Evolutionary conservation across 73 alveolate genomes (phyloP).

Genomic region (Paramecium tetraurelia): DNA sequence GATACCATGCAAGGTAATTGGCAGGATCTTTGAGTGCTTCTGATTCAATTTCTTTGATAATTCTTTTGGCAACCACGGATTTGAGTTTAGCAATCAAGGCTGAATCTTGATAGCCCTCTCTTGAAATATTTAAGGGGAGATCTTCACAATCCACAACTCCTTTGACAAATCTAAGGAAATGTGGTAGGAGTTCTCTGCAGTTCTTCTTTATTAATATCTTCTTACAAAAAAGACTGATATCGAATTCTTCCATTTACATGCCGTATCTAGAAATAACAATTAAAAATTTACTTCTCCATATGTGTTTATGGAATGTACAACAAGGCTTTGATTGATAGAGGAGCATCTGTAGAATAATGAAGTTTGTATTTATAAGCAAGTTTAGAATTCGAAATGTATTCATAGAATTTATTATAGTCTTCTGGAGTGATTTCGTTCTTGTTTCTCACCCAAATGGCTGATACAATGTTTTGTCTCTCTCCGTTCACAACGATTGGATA

Average conservation of each 20-base stretch:
- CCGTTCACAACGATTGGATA: slow-evolving; percentile 76
- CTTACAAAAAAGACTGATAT: slow-evolving; percentile 80
- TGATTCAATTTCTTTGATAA: slow-evolving; percentile 67
- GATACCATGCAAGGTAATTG: slow-evolving; percentile 68
- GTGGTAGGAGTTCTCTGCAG: slow-evolving; percentile 73
- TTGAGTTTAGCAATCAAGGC: slow-evolving; percentile 73
- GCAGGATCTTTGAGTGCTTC: slow-evolving; percentile 68
- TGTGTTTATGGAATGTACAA: slow-evolving; percentile 74
- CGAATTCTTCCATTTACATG: slow-evolving; percentile 68
- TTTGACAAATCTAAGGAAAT: slow-evolving; percentile 78
- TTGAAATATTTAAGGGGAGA: slow-evolving; percentile 76
- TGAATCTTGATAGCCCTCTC: slow-evolving; percentile 78
- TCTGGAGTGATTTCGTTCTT: slow-evolving; percentile 70
- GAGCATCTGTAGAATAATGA: slow-evolving; percentile 80
- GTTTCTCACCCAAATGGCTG: slow-evolving; percentile 78
- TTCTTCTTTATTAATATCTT: slow-evolving; percentile 72
- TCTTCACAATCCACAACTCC: slow-evolving; percentile 89
- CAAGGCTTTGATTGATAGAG: slow-evolving; percentile 74
- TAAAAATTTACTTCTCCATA: slow-evolving; percentile 61
- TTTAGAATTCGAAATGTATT: slow-evolving; percentile 69
- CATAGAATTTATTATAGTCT: slow-evolving; percentile 75
- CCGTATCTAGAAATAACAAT: slow-evolving; percentile 40
- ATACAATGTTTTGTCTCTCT: slow-evolving; percentile 59
- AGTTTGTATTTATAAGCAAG: slow-evolving; percentile 66
- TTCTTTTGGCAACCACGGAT: slow-evolving; percentile 67